Conservation (phyloP, 2,329 filamentous ascomycete genomes). For the Trichoderma guizhouense region DNA sequence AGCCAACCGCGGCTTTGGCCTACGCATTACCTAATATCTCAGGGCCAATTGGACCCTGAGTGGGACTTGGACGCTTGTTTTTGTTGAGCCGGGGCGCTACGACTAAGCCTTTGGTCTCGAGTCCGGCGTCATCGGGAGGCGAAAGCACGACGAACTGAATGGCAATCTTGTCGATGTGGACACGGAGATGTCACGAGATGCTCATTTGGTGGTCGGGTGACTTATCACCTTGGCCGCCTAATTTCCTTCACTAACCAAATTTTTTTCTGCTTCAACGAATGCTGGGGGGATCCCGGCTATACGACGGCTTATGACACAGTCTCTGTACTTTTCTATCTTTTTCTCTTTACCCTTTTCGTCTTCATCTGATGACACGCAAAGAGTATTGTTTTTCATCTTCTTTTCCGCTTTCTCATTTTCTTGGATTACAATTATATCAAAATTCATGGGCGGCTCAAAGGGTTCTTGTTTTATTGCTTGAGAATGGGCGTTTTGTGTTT, state of each 20-base stretch:
- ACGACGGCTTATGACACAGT: slow-evolving; percentile 17
- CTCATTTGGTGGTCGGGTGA: slow-evolving; percentile 15
- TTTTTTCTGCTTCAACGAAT: slow-evolving; percentile 2
- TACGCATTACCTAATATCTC: slow-evolving; percentile 2
- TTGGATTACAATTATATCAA: slow-evolving; percentile 6
- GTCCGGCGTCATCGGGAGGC: slow-evolving; percentile 16
- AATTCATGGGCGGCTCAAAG: slow-evolving; percentile 11
- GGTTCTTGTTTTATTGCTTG: background rate
- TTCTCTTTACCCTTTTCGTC: background rate
- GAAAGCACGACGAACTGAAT: slow-evolving; percentile 4
- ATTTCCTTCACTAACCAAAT: slow-evolving; percentile 4
- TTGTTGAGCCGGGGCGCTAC: slow-evolving; percentile 14
- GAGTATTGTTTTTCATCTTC: background rate
- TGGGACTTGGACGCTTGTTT: background rate
- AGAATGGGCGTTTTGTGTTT: background rate
- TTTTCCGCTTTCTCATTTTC: background rate
- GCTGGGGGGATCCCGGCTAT: slow-evolving; percentile 15
- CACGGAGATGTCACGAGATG: slow-evolving; percentile 14
- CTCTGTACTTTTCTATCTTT: slow-evolving; percentile 12
- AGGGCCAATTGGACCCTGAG: background rate
- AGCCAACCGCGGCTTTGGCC: background rate
- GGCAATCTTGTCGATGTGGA: slow-evolving; percentile 6
- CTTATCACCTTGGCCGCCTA: slow-evolving; percentile 7
- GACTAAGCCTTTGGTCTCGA: slow-evolving; percentile 3
- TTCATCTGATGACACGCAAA: background rate